Evolutionary conservation across 495 filamentous ascomycete genomes (phyloP), one percentile per base, ranked within the genome.

Genomic region (Penicillium maclennaniae): DNA sequence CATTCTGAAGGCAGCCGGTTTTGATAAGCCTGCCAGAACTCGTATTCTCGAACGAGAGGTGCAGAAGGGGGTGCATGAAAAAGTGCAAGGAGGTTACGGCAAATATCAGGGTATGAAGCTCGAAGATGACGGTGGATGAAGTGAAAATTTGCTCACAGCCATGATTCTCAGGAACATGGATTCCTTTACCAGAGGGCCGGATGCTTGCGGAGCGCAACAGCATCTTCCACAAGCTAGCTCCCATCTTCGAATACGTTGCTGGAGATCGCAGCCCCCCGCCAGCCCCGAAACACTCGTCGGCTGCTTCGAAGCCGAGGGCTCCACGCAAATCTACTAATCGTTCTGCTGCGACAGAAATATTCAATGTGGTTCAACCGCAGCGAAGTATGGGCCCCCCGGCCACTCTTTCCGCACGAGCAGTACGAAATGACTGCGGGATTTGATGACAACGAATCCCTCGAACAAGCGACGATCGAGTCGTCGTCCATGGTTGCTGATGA

Each of bases 61-160:
- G 1, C 93, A 98, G 67, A 95, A 96, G 68, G 92, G 92, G 9
- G 77, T 85, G 8, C 93, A 98, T 71, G 92, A 97, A 71, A 98
- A 98, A 72, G 88, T 98, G 3, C 93, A 98, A 63, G 93, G 93
- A 55, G 93, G 93, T 20, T 98, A 97, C 70, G 93, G 93, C 48
- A 98, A 97, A 82, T 98, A 97, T 60, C 93, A 98, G 75, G 91
- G 91, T 89, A 58, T 37, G 48, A 41, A 21, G 15, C 31, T 47
- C n/a, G 15, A 4, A 9, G 43, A 15, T n/a, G 10, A 2, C 8
- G 41, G 12, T 16, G 34, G 17, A 21, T 26, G 34, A 45, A 37
- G 15, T 21, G 8, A 21, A 14, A 26, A n/a, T 12, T 28, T 55
- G 19, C 61, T 66, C 51, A 71, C 26, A 48, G 45, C 54, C 12